phyloP scores from a whole-genome alignment of 177 flowering plant species.

The Vitis hybrid region DNA sequence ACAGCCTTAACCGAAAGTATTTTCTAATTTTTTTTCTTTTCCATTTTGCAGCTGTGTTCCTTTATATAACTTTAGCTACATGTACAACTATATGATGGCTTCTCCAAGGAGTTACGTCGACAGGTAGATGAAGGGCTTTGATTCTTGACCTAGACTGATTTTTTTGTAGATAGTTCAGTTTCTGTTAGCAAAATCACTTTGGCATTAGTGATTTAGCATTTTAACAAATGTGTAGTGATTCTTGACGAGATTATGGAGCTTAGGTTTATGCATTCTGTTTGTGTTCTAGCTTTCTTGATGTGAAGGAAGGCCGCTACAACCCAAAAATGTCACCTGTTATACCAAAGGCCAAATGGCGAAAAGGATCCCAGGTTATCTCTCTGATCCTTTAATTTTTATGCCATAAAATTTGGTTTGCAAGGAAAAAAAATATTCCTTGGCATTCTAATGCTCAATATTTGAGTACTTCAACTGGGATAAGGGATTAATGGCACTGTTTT shows the following conservation, averaged over 20 bases:
- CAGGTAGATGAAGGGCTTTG: slow-evolving; percentile 54
- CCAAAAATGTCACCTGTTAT: slow-evolving; percentile 84
- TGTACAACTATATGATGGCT: slow-evolving; percentile 75
- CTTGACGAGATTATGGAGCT: neutral
- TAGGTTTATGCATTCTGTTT: slow-evolving; percentile 12
- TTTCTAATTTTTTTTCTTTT: neutral
- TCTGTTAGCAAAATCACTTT: neutral
- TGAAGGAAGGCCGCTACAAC: slow-evolving; percentile 71
- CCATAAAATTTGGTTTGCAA: neutral
- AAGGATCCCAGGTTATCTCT: slow-evolving; percentile 86
- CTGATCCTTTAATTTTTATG: neutral
- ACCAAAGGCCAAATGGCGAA: slow-evolving; percentile 81
- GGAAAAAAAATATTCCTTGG: neutral
- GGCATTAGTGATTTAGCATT: neutral
- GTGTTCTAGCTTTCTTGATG: slow-evolving; percentile 71
- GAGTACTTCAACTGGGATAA: neutral
- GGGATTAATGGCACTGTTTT: neutral
- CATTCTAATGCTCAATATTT: neutral
- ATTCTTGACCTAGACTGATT: slow-evolving; percentile 7
- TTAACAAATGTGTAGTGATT: neutral
- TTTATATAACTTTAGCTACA: slow-evolving; percentile 84
- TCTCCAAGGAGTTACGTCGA: slow-evolving; percentile 94
- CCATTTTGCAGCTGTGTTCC: slow-evolving; percentile 82
- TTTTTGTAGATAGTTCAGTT: slow-evolving; percentile 1
- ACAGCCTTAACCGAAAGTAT: neutral